Base-by-base conservation (phyloP, 106 monocot species). In the Hemerocallis citrina region DNA sequence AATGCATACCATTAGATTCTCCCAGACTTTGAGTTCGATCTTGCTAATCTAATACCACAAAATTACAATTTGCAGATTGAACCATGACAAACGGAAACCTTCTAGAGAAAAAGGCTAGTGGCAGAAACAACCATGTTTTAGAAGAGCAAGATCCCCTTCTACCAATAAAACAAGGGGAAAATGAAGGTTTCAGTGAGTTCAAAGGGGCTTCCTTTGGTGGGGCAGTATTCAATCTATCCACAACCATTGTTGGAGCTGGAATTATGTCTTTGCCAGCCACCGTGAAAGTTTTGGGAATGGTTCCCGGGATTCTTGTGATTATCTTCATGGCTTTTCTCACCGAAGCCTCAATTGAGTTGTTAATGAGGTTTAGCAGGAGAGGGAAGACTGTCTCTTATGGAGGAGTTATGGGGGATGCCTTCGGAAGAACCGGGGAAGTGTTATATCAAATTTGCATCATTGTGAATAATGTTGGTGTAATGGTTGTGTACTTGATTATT, bases 401-500 rank as follows among this genome's bases (percentile, higher is more conserved):
- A 39, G 87, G 68, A 16, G 69, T 81, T 29, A 87, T 92, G 80
- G 75, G 73, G 10, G 92, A 92, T 55, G 62, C 87, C 2, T 92
- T 92, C 62, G 92, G 92, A 11, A 77, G 48, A 44, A 16, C 51
- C 6, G 92, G 92, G 10, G 75, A 73, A 77, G 61, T 69, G 55
- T 72, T 87, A 57, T 63, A 84, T 29, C 92, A 92, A 69, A 29
- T 75, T 17, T 87, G 83, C 54, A 78, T 92, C 13, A 66, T 87
- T 61, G 25, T 87, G 22, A 92, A 84, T 62, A 92, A 87, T 50
- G 28, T 78, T 8, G 92, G 87, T 3, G 78, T 84, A 15, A 63
- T 92, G 59, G 59, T 92, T 31, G 92, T 92, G 9, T 92, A 92
- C 78, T 81, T 92, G 86, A 92, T 92, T 41, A 87, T 92, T n/a